A percentile compares a stretch with the other conserved stretches of the same genome.
These are phyloP conservation scores for Didymella keratinophila DNA, from an alignment of 2,329 filamentous ascomycete genomes.

Conservation along the genomic window DNA sequence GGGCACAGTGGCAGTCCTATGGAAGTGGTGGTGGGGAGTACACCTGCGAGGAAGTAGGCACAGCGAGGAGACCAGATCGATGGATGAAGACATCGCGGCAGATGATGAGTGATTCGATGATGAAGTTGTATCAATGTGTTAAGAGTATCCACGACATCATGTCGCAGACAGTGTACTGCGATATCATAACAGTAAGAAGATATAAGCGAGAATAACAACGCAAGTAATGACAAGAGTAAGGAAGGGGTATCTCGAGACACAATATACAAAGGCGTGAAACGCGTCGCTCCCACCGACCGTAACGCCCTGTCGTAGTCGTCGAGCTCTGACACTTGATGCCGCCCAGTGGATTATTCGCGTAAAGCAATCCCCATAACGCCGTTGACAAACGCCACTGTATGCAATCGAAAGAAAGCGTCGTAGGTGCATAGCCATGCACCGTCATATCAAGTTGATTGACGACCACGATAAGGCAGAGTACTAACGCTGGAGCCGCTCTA, in stretches of 20 bases:
- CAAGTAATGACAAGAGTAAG: neutral
- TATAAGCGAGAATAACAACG: neutral
- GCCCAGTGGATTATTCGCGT: constrained; percentile 13
- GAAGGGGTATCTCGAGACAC: constrained; percentile 24
- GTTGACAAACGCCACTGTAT: constrained; percentile 15
- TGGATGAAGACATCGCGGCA: no score
- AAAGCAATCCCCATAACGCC: constrained; percentile 6
- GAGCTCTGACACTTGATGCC: constrained; percentile 17
- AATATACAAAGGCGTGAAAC: constrained; percentile 21
- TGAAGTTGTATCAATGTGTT: neutral
- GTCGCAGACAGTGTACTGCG: neutral
- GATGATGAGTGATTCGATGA: neutral
- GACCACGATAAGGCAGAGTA: neutral
- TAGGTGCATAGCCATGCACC: constrained; percentile 16
- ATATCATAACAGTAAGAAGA: neutral
- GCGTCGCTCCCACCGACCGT: constrained; percentile 25
- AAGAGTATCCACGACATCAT: neutral
- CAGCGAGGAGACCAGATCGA: no score
- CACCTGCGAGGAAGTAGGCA: no score
- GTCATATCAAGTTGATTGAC: constrained; percentile 17
- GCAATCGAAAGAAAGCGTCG: constrained; percentile 12
- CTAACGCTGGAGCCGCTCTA: constrained; percentile 30
- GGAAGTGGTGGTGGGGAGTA: no score
- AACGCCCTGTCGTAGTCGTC: constrained; percentile 26
- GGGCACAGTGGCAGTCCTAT: no score